These are phyloP conservation scores for Acanthamoeba sp. DNA, from an alignment of 208 protist species.

Conservation along the genomic window DNA sequence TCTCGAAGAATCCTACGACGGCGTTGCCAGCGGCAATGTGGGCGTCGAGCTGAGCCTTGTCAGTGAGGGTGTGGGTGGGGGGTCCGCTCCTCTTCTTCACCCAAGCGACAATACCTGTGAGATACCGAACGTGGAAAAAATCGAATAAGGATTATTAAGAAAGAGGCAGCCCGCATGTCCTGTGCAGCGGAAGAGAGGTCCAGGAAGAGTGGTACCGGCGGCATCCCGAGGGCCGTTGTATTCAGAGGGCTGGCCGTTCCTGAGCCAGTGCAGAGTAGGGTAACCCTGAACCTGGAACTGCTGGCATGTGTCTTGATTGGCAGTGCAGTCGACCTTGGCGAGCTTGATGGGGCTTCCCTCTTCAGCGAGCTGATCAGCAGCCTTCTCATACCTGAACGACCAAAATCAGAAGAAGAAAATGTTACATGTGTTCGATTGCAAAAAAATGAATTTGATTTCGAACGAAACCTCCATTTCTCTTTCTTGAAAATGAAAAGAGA, in stretches of 20 bases:
- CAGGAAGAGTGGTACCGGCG: neutral
- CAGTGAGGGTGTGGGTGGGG: constrained; percentile 24
- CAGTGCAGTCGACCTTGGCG: constrained; percentile 69
- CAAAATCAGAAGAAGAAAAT: neutral
- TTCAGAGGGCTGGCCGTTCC: neutral
- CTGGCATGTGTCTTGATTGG: neutral
- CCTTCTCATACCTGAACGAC: constrained; percentile 54
- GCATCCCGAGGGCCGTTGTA: constrained; percentile 24
- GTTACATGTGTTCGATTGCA: too few relatives aligned
- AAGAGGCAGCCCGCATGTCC: neutral
- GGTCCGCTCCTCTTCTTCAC: constrained; percentile 69
- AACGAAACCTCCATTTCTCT: too few relatives aligned
- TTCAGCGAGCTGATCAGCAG: constrained; percentile 66
- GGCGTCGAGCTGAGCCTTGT: constrained; percentile 47
- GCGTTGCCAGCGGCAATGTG: neutral
- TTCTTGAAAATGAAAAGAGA: too few relatives aligned
- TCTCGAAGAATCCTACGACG: constrained; percentile 73
- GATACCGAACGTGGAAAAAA: neutral
- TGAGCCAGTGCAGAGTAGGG: constrained; percentile 66
- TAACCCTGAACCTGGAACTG: constrained; percentile 35
- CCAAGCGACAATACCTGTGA: constrained; percentile 59
- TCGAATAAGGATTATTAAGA: neutral
- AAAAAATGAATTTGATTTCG: too few relatives aligned
- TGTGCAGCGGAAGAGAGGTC: neutral
- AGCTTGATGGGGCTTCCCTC: constrained; percentile 45